phyloP scores from a whole-genome alignment of 768 basidiomycete species.

The Trametes meyenii region DNA sequence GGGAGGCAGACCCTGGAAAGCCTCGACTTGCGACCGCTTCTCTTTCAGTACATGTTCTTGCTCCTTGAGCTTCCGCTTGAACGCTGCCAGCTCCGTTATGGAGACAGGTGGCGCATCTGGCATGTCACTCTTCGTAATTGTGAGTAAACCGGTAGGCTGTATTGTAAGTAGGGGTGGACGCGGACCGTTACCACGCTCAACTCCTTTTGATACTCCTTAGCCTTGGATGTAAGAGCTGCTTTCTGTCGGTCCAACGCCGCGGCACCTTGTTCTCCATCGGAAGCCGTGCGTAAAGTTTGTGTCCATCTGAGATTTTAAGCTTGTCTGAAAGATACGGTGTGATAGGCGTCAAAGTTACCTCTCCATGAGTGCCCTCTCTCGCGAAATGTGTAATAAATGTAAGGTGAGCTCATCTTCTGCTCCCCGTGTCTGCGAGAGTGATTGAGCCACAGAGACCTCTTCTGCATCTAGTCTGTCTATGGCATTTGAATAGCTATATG shows the following conservation, averaged over 20 bases:
- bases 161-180: background rate
- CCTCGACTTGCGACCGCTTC: slow-evolving; percentile 47
- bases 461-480: slow-evolving; percentile 39
- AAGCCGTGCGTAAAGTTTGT: slow-evolving; percentile 31
- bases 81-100: slow-evolving; percentile 41
- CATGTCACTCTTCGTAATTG: slow-evolving; percentile 32
- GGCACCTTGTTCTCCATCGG: slow-evolving; percentile 31
- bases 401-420: slow-evolving; percentile 42
- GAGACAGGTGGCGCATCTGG: slow-evolving; percentile 38
- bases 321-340: background rate
- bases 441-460: slow-evolving; percentile 36
- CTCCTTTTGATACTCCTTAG: slow-evolving; percentile 49
- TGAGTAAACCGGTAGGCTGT: background rate
- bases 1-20: slow-evolving; percentile 54
- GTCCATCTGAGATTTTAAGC: slow-evolving; percentile 41
- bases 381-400: slow-evolving; percentile 38
- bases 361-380: slow-evolving; percentile 42
- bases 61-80: slow-evolving; percentile 42
- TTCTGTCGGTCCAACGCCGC: slow-evolving; percentile 42
- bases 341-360: slow-evolving; percentile 34
- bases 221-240: slow-evolving; percentile 46
- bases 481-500: slow-evolving; percentile 41
- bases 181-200: slow-evolving; percentile 40
- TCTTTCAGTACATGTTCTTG: slow-evolving; percentile 44
- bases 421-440: slow-evolving; percentile 37